phyloP scores from a whole-genome alignment of 164 flowering plant genomes.

The Cinnamomum micranthum region DNA sequence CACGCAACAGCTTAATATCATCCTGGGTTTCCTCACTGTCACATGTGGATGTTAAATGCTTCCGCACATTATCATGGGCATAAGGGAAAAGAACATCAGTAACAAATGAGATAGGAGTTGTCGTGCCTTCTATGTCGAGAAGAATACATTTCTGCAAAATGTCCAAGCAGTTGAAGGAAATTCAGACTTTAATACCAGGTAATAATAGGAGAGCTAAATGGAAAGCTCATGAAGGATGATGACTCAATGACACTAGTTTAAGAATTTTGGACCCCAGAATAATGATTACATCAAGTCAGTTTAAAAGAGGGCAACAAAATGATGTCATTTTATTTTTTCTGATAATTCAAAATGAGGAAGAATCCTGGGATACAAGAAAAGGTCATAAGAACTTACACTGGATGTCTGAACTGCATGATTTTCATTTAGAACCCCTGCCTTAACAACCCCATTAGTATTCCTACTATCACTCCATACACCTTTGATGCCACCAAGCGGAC shows the following conservation, averaged over 20 bases:
- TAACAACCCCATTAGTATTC: conserved; percentile 18
- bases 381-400: conserved; percentile 30
- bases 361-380: neutral
- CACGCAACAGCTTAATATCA: conserved; percentile 69
- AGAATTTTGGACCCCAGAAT: neutral
- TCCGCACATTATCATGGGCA: conserved; percentile 86
- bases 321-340: neutral
- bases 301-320: neutral
- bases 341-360: neutral
- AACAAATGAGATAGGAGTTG: conserved; percentile 95
- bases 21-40: conserved; percentile 80
- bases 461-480: conserved; percentile 20
- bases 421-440: conserved; percentile 26
- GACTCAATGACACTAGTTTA: neutral
- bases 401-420: conserved; percentile 21
- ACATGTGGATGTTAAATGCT: conserved; percentile 71
- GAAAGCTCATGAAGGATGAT: neutral
- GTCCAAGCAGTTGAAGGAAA: neutral
- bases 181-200: neutral
- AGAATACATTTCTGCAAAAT: conserved; percentile 83
- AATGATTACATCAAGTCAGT: neutral
- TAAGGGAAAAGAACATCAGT: conserved; percentile 93
- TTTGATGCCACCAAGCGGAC: conserved; percentile 38
- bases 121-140: conserved; percentile 98
- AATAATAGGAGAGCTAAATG: neutral